Conservation (phyloP, 805 yeast genomes). For the Schwanniomyces yamadae region DNA sequence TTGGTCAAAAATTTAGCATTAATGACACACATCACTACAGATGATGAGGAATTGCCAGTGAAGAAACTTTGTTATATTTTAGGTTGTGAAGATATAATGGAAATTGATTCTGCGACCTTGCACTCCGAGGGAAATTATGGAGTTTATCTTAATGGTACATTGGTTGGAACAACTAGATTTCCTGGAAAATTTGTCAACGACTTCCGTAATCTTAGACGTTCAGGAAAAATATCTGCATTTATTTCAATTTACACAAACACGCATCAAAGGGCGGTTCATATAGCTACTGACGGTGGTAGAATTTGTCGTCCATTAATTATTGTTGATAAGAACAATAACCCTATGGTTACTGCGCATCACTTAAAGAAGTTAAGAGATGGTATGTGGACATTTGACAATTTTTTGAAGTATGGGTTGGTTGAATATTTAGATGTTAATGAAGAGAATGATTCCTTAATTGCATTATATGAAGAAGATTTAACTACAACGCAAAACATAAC, state of each 20-base stretch:
- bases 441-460: constrained; percentile 91
- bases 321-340: constrained; percentile 61
- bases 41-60: constrained; percentile 92
- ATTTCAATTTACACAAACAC: constrained; percentile 86
- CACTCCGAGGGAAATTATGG: constrained; percentile 80
- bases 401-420: constrained; percentile 79
- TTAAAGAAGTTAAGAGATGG: constrained; percentile 62
- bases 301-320: constrained; percentile 95
- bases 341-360: constrained; percentile 74
- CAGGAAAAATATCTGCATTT: constrained; percentile 84
- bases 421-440: constrained; percentile 97
- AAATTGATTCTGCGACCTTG: constrained; percentile 78
- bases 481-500: constrained; percentile 57
- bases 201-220: constrained; percentile 78
- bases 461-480: constrained; percentile 68
- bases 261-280: constrained; percentile 91
- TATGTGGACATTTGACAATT: constrained; percentile 85
- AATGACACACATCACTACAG: constrained; percentile 98
- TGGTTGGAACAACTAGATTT: constrained; percentile 84
- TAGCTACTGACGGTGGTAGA: constrained; percentile 98
- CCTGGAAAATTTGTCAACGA: constrained; percentile 78
- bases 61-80: constrained; percentile 70
- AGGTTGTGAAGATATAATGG: constrained; percentile 85
- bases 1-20: constrained; percentile 93
- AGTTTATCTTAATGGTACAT: constrained; percentile 89